Conservation (phyloP, 2,329 filamentous ascomycete genomes). For the Fusarium drepaniforme region DNA sequence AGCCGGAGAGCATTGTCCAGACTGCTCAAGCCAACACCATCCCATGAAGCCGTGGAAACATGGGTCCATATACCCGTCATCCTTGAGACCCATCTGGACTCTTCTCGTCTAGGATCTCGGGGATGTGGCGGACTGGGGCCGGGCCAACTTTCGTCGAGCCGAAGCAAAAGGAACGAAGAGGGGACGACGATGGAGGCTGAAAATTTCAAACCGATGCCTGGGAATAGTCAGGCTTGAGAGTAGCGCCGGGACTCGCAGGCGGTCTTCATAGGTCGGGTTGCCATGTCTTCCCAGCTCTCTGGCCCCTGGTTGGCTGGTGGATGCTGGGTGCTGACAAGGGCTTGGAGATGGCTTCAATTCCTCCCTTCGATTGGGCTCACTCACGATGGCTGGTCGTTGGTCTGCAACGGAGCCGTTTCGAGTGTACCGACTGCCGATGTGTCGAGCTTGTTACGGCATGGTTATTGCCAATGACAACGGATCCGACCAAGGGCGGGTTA, state of each 20-base stretch:
- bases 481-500: not conserved
- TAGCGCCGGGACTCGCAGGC: not conserved
- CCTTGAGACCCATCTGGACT: constrained; percentile 4
- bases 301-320: not conserved
- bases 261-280: not conserved
- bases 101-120: constrained; percentile 2
- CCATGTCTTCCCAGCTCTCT: not conserved
- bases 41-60: constrained; percentile 5
- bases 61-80: constrained; percentile 20
- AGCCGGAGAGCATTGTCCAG: not conserved
- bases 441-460: not conserved
- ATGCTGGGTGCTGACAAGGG: not conserved
- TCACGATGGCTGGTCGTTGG: constrained; percentile 9
- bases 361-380: not conserved
- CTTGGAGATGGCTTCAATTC: constrained; percentile 7
- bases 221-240: not conserved
- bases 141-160: constrained; percentile 8
- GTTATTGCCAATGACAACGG: not conserved
- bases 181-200: not conserved
- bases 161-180: constrained; percentile 7
- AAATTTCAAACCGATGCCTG: not conserved
- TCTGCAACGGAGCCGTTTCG: not conserved
- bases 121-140: constrained; percentile 5
- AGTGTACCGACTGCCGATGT: not conserved
- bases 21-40: not conserved